Conservation (phyloP, 208 protist species). For the Leishmania mexicana region DNA sequence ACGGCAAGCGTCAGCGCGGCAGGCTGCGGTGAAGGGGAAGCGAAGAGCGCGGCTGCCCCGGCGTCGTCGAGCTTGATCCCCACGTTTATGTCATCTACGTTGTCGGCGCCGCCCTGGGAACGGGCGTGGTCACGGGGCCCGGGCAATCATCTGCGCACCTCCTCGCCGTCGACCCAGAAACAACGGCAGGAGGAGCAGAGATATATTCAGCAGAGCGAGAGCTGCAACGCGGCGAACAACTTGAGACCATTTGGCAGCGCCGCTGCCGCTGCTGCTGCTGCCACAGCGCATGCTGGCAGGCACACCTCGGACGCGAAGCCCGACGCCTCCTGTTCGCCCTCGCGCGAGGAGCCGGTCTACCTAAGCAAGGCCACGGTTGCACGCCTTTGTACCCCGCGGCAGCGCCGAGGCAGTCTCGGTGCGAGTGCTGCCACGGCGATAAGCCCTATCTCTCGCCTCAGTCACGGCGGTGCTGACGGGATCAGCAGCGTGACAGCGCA, state of each 20-base stretch:
- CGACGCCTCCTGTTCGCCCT: conserved; percentile 9
- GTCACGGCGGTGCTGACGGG: conserved; percentile 1
- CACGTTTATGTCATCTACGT: not conserved
- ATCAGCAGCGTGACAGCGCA: conserved; percentile 20
- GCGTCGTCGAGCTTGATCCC: not conserved
- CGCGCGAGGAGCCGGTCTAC: conserved; percentile 17
- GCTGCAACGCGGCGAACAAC: conserved; percentile 4
- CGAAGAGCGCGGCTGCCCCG: not conserved
- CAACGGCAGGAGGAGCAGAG: not conserved
- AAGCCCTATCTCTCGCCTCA: conserved; percentile 16
- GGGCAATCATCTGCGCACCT: not conserved
- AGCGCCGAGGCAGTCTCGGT: conserved; percentile 3
- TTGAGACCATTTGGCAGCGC: not conserved
- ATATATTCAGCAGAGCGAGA: not conserved
- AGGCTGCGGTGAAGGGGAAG: not conserved
- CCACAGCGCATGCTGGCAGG: not conserved
- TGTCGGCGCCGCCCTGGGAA: not conserved
- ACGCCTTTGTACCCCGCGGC: conserved; percentile 27
- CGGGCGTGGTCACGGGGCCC: not conserved
- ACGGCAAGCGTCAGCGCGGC: not conserved
- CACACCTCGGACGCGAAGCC: not conserved
- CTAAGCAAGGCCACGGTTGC: conserved; percentile 31
- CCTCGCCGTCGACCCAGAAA: not conserved
- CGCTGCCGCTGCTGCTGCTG: not conserved
- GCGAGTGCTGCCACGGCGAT: not conserved